Base-by-base conservation (phyloP, 306 rosid species). In the Parietaria judaica region DNA sequence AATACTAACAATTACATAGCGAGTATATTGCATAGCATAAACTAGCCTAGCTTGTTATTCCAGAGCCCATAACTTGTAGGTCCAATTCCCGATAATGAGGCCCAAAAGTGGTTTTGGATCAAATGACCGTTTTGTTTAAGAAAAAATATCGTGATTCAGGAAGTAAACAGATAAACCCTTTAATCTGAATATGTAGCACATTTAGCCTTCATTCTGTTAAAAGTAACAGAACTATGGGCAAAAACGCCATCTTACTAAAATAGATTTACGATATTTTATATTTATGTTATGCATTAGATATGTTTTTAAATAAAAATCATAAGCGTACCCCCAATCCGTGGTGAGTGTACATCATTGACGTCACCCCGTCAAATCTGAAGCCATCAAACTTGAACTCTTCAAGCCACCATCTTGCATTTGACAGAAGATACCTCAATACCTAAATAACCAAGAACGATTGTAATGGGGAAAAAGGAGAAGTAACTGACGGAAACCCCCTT, bases 391-490 rank as follows among this genome's bases (percentile, higher is more conserved):
- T 92, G 80, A 74, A 92, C 77, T 92, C 98, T 71, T 92, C 95
- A 53, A 92, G 82, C 98, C 98, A 92, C 98, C 98, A 92, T 81
- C 98, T 86, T 68, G 96, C 96, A 76, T 92, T 92, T 61, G 98
- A 92, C 44, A 92, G 89, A 57, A 92, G 89, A 79, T 51, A 94
- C 75, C 99, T 82, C 58, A 94, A 74, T 41, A 94, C 99, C 99
- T 94, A 78, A 51, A 64, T 48, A 15, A 74, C 79, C 8, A 17
- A 52, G 50, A 23, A 57, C 16, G 60, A 45, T 41, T 41, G 9
- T 8, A 8, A 8, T 41, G 9, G 45, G 3, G 3, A 8, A 3
- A 8, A 11, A 53, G 5, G 4, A 23, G 15, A 16, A 57, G 31
- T 23, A 50, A 56, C 47, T 23, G 6, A 48, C 54, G 52, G 61